Percentiles rank a stretch among this genome's conserved stretches.
Evolutionary conservation across 108 stramenopile species (phyloP).

Genomic region (Cylindrotheca closterium): DNA sequence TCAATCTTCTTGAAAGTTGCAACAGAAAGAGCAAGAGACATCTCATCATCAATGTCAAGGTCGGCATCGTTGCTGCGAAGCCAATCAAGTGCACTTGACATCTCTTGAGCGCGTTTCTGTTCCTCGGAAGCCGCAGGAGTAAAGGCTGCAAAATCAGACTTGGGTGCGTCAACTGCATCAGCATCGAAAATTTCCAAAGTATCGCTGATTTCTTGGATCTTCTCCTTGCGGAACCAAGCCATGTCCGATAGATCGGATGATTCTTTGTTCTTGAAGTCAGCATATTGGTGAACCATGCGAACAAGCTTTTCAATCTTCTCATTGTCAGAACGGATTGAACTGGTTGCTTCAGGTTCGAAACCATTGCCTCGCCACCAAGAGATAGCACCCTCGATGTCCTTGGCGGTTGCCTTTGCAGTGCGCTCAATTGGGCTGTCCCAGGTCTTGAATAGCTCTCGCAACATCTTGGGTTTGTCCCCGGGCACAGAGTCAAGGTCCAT

Average conservation of each 20-base stretch:
- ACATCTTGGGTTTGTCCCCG: constrained; percentile 15
- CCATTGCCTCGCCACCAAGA: constrained; percentile 28
- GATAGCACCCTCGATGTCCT: constrained; percentile 34
- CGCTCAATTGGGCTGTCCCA: constrained; percentile 32
- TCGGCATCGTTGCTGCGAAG: constrained; percentile 42
- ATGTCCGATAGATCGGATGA: constrained; percentile 8
- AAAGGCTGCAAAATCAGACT: background rate
- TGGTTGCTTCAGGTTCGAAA: constrained; percentile 16
- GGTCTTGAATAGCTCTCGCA: constrained; percentile 20
- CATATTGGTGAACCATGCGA: constrained; percentile 20
- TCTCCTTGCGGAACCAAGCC: constrained; percentile 33
- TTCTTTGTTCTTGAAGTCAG: constrained; percentile 11
- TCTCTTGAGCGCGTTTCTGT: constrained; percentile 43
- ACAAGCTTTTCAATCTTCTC: constrained; percentile 33
- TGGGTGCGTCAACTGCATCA: background rate
- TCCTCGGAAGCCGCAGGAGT: constrained; percentile 18
- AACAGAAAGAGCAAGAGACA: constrained; percentile 28
- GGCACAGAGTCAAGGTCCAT: constrained; percentile 14
- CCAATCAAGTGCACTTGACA: constrained; percentile 48
- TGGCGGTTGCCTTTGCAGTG: constrained; percentile 28
- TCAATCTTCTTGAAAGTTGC: constrained; percentile 44
- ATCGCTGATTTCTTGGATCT: constrained; percentile 17
- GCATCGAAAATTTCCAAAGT: constrained; percentile 3
- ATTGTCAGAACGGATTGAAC: constrained; percentile 24
- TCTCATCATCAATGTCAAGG: constrained; percentile 29